Evolutionary conservation across 768 basidiomycete species (phyloP).

Genomic region (Psilocybe azurescens): DNA sequence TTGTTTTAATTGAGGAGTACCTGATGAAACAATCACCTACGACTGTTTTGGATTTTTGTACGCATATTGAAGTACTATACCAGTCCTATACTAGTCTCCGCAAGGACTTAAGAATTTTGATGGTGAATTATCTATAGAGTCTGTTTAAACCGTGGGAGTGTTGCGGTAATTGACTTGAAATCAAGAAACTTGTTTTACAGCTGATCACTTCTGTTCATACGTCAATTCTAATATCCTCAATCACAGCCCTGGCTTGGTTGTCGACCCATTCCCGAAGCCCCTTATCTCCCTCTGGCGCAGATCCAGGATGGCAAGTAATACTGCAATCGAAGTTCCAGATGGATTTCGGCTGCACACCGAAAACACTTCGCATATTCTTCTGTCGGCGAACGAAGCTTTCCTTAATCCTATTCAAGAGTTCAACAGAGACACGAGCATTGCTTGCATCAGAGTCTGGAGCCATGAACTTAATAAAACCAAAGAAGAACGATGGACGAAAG

Average conservation of each 20-base stretch:
- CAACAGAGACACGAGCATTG: constrained; percentile 93
- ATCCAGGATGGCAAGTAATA: constrained; percentile 25
- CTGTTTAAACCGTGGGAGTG: background rate
- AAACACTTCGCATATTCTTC: constrained; percentile 80
- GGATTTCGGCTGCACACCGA: constrained; percentile 83
- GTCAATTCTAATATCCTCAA: background rate
- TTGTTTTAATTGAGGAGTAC: constrained; percentile 22
- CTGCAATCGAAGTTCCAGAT: constrained; percentile 55
- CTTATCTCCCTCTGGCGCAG: constrained; percentile 12
- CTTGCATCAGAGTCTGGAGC: constrained; percentile 90
- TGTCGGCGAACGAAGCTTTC: constrained; percentile 86
- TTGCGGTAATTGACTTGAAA: background rate
- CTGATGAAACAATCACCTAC: too few relatives aligned
- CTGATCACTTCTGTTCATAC: background rate
- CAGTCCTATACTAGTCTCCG: too few relatives aligned
- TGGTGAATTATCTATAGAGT: background rate
- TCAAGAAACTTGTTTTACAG: background rate
- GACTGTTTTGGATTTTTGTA: too few relatives aligned
- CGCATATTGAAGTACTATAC: too few relatives aligned
- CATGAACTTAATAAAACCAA: constrained; percentile 70
- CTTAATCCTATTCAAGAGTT: constrained; percentile 98
- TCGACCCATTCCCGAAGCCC: constrained; percentile 6
- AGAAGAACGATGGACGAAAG: constrained; percentile 60
- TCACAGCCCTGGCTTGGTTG: constrained; percentile 18
- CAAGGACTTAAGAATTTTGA: background rate